Conservation (phyloP, 148 eudicot genomes). For the Camellia granthamiana region DNA sequence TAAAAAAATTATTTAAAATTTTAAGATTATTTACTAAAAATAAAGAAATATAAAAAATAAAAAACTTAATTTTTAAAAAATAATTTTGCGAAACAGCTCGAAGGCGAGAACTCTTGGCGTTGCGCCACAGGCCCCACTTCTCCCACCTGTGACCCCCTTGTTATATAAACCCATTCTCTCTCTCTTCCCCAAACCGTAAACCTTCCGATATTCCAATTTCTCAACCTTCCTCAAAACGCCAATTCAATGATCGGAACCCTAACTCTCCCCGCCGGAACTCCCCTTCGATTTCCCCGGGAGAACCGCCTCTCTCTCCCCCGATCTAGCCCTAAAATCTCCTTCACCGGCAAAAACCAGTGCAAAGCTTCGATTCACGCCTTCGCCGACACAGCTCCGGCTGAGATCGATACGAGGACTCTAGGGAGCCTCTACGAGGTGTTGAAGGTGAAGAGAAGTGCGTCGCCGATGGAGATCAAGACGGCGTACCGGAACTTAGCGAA, state of each 20-base stretch:
- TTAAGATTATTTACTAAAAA: neutral
- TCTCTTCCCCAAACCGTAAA: neutral
- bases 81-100: neutral
- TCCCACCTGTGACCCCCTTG: too few species aligned
- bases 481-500: constrained; percentile 65
- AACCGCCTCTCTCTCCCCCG: neutral
- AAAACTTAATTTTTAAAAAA: too few species aligned
- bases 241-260: constrained; percentile 33
- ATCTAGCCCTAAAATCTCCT: constrained; percentile 8
- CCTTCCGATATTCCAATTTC: neutral
- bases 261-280: constrained; percentile 12
- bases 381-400: constrained; percentile 17
- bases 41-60: neutral
- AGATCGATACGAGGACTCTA: constrained; percentile 2
- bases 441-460: constrained; percentile 41
- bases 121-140: too few species aligned
- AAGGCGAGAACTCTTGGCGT: neutral
- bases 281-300: neutral
- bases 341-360: constrained; percentile 10
- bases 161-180: neutral
- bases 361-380: constrained; percentile 16
- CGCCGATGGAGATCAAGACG: constrained; percentile 53
- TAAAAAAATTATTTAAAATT: too few species aligned
- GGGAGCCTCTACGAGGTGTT: constrained; percentile 56
- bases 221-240: neutral